phyloP scores from a whole-genome alignment of 2,329 filamentous ascomycete species.

The Xylariaceae sp. region DNA sequence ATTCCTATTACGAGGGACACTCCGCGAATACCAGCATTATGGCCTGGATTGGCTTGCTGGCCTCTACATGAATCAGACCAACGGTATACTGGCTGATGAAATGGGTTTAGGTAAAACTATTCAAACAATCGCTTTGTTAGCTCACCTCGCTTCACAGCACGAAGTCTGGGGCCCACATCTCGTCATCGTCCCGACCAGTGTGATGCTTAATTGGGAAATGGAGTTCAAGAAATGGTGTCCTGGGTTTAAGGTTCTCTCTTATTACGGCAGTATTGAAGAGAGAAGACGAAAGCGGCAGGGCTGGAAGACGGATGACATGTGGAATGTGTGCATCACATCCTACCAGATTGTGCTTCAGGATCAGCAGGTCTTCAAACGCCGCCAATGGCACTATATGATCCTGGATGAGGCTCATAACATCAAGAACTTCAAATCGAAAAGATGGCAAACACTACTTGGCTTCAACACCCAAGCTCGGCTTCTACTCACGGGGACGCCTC shows the following conservation, averaged over 20 bases:
- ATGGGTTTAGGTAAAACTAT: conserved; percentile 99
- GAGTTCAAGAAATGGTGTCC: conserved; percentile 99
- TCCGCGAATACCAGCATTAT: conserved; percentile 94
- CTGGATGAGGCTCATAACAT: conserved; percentile 99
- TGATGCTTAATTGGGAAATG: conserved; percentile 99
- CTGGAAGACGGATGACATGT: conserved; percentile 89
- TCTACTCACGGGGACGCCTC: conserved; percentile 85
- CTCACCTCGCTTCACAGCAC: conserved; percentile 86
- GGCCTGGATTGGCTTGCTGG: conserved; percentile 97
- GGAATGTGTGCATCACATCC: conserved; percentile 97
- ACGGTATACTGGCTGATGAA: conserved; percentile 94
- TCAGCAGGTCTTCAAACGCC: conserved; percentile 86
- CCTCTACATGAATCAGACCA: conserved; percentile 87
- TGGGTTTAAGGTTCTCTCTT: conserved; percentile 95
- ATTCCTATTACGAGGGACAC: conserved; percentile 77
- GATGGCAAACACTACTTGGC: conserved; percentile 92
- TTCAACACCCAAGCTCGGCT: conserved; percentile 89
- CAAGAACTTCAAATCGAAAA: conserved; percentile 97
- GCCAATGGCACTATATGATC: conserved; percentile 96
- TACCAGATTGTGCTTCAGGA: conserved; percentile 96
- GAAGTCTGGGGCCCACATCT: conserved; percentile 95
- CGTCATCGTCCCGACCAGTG: conserved; percentile 94
- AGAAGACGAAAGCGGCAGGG: conserved; percentile 86
- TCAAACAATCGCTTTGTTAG: conserved; percentile 90
- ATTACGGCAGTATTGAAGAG: conserved; percentile 93